Evolutionary conservation across 1,139 yeast genomes (phyloP), one percentile per base, ranked within the genome.

Genomic region (Pneumocystis jirovecii): DNA sequence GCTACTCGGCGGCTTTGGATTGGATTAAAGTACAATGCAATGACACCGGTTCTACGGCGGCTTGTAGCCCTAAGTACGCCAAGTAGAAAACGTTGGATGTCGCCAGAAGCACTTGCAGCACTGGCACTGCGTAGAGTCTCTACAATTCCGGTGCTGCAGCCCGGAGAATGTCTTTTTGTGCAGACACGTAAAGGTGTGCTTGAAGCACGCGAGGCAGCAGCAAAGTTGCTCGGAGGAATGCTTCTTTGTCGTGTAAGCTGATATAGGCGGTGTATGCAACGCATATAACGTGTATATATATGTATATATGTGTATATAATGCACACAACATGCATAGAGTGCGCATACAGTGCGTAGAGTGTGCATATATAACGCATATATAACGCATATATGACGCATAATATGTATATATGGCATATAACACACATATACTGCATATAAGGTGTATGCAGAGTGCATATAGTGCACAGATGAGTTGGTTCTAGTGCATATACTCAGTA

Each of bases 1-100:
- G 78, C 96, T 21, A 83, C 95, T 0, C 83, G 98, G 73, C 82
- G 96, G 71, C 81, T 93, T 67, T 93, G 98, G 99, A 76, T 93
- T 29, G 95, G 91, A 1, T 79, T 93, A 73, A 93, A 93, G 74
- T 93, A 95, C 75, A 84, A 95, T 73, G 84, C 89, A 70, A 85
- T 86, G 73, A 79, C 80, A 69, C 86, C 96, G 0, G 96, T 93
- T 15, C 80, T 93, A 69, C 81, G 85, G 69, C 81, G 84, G 66
- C 83, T 91, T 72, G 81, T 83, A 57, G 79, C 93, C 72, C 84
- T 95, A 61, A 87, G 95, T 65, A 90, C 86, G 73, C 98, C 98
- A 62, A 89, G 87, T 71, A 81, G 93, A 74, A 81, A 85, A 73
- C 87, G 90, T 39, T 77, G 80, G 70, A 83, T 90, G 72, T 77